Conservation (phyloP, 2,329 filamentous ascomycete species). For the Fusarium chuoi region DNA sequence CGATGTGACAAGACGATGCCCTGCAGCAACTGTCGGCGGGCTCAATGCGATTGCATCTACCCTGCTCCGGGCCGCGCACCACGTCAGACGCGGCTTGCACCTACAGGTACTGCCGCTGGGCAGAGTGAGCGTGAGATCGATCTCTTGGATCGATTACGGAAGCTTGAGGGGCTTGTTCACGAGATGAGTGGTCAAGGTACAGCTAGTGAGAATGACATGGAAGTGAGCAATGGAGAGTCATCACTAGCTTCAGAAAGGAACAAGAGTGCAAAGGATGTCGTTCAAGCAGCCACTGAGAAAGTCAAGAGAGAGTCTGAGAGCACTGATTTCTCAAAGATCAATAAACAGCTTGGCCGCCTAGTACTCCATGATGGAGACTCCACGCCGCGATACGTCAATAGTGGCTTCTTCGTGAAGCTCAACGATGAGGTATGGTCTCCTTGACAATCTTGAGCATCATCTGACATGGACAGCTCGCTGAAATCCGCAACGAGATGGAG, state of each 20-base stretch:
- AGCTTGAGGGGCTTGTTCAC: slow-evolving; percentile 79
- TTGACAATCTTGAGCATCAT: too few species aligned
- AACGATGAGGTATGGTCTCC: slow-evolving; percentile 71
- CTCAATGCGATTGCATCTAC: slow-evolving; percentile 76
- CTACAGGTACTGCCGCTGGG: slow-evolving; percentile 52
- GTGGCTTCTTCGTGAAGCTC: slow-evolving; percentile 78
- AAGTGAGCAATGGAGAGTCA: not conserved
- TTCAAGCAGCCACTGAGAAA: slow-evolving; percentile 27
- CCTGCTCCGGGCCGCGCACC: slow-evolving; percentile 78
- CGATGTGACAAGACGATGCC: slow-evolving; percentile 82
- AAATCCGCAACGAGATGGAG: slow-evolving; percentile 32
- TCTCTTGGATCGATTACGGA: slow-evolving; percentile 74
- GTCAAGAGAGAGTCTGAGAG: slow-evolving; percentile 37
- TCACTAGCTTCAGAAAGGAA: not conserved
- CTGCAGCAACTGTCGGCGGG: slow-evolving; percentile 62
- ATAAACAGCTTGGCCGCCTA: slow-evolving; percentile 61
- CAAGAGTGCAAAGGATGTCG: slow-evolving; percentile 3
- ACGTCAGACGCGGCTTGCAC: slow-evolving; percentile 65
- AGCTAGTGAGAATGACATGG: not conserved
- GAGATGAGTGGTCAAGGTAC: slow-evolving; percentile 67
- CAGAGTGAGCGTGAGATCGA: slow-evolving; percentile 71
- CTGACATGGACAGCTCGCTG: slow-evolving; percentile 26
- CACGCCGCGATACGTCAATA: slow-evolving; percentile 78
- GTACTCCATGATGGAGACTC: slow-evolving; percentile 75
- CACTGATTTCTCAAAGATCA: slow-evolving; percentile 56